Evolutionary conservation across 495 filamentous ascomycete species (phyloP), one percentile per base, ranked within the genome.

Genomic region (Hyaloscypha variabilis): DNA sequence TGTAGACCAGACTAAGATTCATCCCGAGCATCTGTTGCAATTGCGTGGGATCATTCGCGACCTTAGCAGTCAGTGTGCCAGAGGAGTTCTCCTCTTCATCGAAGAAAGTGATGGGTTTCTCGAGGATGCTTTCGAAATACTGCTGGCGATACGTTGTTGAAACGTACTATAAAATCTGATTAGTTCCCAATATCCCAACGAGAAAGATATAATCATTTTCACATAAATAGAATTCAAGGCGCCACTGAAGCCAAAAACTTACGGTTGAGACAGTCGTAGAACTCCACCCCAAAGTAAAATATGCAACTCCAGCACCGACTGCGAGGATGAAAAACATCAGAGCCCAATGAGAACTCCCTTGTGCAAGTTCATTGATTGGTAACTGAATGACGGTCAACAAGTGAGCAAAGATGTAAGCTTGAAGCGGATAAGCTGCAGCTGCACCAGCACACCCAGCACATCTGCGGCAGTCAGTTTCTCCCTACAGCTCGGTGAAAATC

Each of bases 281-380:
- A 14, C 81, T 75, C 68, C 72, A 87, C 13, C 84, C 85, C 8
- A 90, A 67, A 0, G 77, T 67, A 57, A 80, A 80, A 64, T 88
- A 90, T 62, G 78, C 80, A 19, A 81, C 60, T 0, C 74, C 79
- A 3, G 83, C 78, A 49, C 77, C 81, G 6, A 82, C 69, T 23
- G 84, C 85, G 0, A 90, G 77, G 14, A 82, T 73, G 55, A 89
- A 84, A 70, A 90, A 90, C 83, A 88, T 88, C 31, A 90, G 68
- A 19, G 86, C 81, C 86, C 86, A 91, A 63, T 90, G 89, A 58
- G 80, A 81, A 25, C 78, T 82, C 1, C 76, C 64, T 2, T 64
- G 66, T 28, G 72, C 63, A 21, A 87, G 73, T 55, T 73, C 69
- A 1, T 77, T 67, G 8, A 75, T 76, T 17, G 25, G 34, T 28